These are phyloP conservation scores for Hylodesmum podocarpum DNA, from an alignment of 306 rosid species.

Conservation along the genomic window DNA sequence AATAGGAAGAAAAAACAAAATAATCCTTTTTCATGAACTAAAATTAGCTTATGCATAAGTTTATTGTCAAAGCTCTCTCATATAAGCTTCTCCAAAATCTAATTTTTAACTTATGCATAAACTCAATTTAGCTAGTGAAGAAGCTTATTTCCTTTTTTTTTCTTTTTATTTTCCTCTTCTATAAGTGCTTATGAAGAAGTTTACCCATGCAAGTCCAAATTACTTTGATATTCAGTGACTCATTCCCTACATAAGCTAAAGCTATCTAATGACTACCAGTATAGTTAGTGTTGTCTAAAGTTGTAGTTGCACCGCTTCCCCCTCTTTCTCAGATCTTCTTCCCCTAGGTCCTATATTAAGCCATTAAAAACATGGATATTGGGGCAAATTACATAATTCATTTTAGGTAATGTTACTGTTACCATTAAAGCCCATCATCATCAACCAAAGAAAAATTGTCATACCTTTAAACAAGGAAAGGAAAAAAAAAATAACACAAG, in stretches of 20 bases:
- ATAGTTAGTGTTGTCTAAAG: background rate
- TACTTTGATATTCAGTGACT: background rate
- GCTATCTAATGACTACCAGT: background rate
- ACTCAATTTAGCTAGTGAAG: too few relatives aligned
- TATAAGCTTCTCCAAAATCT: too few relatives aligned
- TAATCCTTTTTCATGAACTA: too few relatives aligned
- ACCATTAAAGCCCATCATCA: constrained; percentile 11
- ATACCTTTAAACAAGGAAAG: background rate
- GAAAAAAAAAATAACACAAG: background rate
- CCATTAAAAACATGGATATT: background rate
- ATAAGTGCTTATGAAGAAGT: too few relatives aligned
- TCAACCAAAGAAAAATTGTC: constrained; percentile 9
- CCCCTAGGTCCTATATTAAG: background rate
- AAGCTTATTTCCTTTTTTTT: too few relatives aligned
- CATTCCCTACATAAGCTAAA: background rate
- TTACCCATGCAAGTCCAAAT: too few relatives aligned
- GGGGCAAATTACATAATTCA: background rate
- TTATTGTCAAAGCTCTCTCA: too few relatives aligned
- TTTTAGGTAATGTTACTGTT: background rate
- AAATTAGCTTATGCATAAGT: too few relatives aligned
- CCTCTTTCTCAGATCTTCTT: background rate
- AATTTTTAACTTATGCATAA: too few relatives aligned
- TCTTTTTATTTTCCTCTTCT: too few relatives aligned
- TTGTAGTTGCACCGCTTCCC: background rate
- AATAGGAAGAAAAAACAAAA: too few relatives aligned